phyloP scores from a whole-genome alignment of 129 eudicot genomes.

The Centella asiatica region DNA sequence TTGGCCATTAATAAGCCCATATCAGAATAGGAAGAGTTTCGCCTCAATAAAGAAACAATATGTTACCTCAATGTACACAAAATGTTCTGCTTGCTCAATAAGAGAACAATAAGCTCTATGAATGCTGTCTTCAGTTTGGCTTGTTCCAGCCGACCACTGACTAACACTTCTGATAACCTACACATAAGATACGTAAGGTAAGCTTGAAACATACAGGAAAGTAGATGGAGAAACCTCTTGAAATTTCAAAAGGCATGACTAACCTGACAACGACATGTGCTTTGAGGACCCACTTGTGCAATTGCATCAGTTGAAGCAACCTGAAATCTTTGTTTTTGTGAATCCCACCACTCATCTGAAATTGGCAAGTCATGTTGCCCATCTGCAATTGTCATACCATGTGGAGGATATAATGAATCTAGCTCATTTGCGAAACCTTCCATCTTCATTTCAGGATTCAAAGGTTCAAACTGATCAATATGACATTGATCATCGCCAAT shows the following conservation, averaged over 20 bases:
- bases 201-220: not conserved
- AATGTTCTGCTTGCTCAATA: constrained; percentile 85
- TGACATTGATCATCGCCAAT: constrained; percentile 6
- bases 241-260: constrained; percentile 7
- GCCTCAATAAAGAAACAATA: not conserved
- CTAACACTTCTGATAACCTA: constrained; percentile 94
- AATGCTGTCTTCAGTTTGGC: constrained; percentile 95
- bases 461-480: constrained; percentile 25
- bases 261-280: constrained; percentile 82
- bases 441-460: constrained; percentile 8
- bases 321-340: constrained; percentile 32
- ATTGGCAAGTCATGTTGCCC: constrained; percentile 21
- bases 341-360: constrained; percentile 51
- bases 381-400: constrained; percentile 13
- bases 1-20: not conserved
- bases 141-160: constrained; percentile 98
- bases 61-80: constrained; percentile 84
- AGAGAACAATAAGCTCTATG: constrained; percentile 85
- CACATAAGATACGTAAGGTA: not conserved
- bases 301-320: constrained; percentile 31
- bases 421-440: constrained; percentile 25
- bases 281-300: constrained; percentile 67
- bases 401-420: constrained; percentile 15
- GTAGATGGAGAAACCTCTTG: not conserved
- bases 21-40: not conserved